Conservation (phyloP, 352 stramenopile species). For the Pythium utonaiense region DNA sequence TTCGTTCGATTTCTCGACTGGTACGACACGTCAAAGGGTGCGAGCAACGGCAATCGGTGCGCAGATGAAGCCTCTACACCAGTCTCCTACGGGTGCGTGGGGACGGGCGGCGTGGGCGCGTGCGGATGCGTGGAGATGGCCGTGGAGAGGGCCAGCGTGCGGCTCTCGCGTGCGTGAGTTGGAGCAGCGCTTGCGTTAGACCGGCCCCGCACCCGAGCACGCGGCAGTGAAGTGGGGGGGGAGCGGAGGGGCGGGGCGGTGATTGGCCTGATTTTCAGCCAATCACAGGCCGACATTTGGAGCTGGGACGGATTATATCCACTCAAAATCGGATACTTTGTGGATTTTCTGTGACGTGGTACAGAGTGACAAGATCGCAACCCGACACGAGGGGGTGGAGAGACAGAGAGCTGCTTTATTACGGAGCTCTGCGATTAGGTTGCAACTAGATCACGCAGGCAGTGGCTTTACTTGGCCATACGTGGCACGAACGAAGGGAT, state of each 20-base stretch:
- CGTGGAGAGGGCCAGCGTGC: neutral
- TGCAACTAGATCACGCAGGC: neutral
- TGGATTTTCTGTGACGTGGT: slow-evolving; percentile 19
- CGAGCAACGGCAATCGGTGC: neutral
- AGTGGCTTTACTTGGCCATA: slow-evolving; percentile 44
- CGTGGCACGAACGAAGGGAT: slow-evolving; percentile 93
- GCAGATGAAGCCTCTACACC: neutral
- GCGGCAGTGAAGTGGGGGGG: slow-evolving; percentile 13
- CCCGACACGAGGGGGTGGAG: neutral
- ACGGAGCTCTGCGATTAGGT: neutral
- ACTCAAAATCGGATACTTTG: neutral
- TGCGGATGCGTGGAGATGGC: neutral
- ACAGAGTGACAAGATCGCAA: neutral
- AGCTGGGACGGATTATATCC: neutral
- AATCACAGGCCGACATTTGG: slow-evolving; percentile 19
- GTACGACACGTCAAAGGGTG: neutral
- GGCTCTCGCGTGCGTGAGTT: neutral
- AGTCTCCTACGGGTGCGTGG: neutral
- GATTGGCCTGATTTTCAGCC: slow-evolving; percentile 22
- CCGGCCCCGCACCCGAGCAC: neutral
- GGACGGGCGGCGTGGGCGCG: neutral
- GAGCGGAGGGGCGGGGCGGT: neutral
- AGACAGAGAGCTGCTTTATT: slow-evolving; percentile 33
- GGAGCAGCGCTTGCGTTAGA: neutral
- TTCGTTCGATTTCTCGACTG: neutral